Percentiles rank a stretch among this genome's conserved stretches.
These are phyloP conservation scores for Staphylotrichum tortipilum DNA, from an alignment of 495 filamentous ascomycete genomes.

Conservation along the genomic window DNA sequence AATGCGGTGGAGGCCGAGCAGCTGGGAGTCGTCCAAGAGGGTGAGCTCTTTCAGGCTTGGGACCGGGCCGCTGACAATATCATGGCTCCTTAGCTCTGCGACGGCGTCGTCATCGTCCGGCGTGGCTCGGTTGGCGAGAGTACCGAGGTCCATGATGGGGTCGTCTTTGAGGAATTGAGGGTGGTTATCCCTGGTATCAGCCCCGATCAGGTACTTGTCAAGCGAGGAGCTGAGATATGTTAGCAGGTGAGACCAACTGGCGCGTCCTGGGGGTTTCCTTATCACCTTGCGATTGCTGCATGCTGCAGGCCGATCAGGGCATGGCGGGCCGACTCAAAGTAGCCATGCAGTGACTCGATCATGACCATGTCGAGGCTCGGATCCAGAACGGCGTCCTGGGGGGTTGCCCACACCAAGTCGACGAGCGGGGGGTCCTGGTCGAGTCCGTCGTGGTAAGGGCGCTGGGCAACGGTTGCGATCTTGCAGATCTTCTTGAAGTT, in stretches of 20 bases:
- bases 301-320: slow-evolving; percentile 66
- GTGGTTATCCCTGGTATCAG: slow-evolving; percentile 31
- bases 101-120: not conserved
- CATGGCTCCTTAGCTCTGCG: not conserved
- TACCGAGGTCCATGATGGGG: slow-evolving; percentile 28
- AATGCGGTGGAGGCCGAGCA: slow-evolving; percentile 57
- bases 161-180: slow-evolving; percentile 24
- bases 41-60: slow-evolving; percentile 27
- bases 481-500: slow-evolving; percentile 57
- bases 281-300: slow-evolving; percentile 52
- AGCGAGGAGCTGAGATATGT: slow-evolving; percentile 14
- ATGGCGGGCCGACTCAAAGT: slow-evolving; percentile 67
- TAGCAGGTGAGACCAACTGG: not conserved
- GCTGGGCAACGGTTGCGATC: slow-evolving; percentile 64
- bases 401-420: slow-evolving; percentile 61
- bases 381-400: slow-evolving; percentile 56
- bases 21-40: slow-evolving; percentile 61
- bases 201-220: slow-evolving; percentile 34
- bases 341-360: slow-evolving; percentile 63
- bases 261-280: too few relatives aligned
- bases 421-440: slow-evolving; percentile 60
- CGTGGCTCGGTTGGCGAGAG: slow-evolving; percentile 16
- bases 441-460: slow-evolving; percentile 49
- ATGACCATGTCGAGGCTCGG: slow-evolving; percentile 64
- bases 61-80: slow-evolving; percentile 12